Evolutionary conservation across 331 rosid species (phyloP), one percentile per base, ranked within the genome.

Genomic region (Erythrophleum ivorense): DNA sequence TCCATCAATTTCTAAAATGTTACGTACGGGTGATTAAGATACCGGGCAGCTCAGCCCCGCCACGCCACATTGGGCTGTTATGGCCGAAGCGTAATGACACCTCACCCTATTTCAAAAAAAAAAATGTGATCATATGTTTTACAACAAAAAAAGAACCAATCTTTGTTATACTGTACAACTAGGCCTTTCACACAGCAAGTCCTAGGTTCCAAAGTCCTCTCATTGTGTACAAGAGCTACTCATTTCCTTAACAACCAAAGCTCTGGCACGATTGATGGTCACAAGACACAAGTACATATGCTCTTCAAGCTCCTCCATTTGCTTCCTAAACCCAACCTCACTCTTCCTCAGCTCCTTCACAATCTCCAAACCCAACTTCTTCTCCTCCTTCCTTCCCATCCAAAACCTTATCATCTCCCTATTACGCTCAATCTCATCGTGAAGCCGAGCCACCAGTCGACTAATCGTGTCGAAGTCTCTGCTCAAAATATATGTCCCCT

Each of bases 281-380:
- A 89, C 82, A 60, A 90, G 88, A 72, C 92, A 89, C 88, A 92
- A 71, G 76, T 69, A 89, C 57, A 90, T 75, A 69, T 89, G 91
- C 36, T 92, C 94, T 81, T 85, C 89, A 57, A 92, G 84, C 77
- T 92, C 93, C 79, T 88, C 90, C 53, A 90, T 87, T 57, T 86
- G 91, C 82, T 88, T 90, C 72, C 80, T 83, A 14, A 92, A 85
- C 72, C 76, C 84, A 52, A 40, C 16, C 52, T 85, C 79, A 82
- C 79, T 79, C 80, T 84, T 89, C 87, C 75, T 82, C 45, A 92
- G 64, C 86, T 89, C 94, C 86, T 85, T 86, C 87, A 90, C 82
- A 2, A 88, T 82, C 29, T 82, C 79, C 54, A 82, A 53, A 21
- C 81, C 87, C 78, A 86, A 43, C 67, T 40, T 87, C 1, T 80